phyloP scores from a whole-genome alignment of 257 asterid species.

The Voacanga thouarsii region DNA sequence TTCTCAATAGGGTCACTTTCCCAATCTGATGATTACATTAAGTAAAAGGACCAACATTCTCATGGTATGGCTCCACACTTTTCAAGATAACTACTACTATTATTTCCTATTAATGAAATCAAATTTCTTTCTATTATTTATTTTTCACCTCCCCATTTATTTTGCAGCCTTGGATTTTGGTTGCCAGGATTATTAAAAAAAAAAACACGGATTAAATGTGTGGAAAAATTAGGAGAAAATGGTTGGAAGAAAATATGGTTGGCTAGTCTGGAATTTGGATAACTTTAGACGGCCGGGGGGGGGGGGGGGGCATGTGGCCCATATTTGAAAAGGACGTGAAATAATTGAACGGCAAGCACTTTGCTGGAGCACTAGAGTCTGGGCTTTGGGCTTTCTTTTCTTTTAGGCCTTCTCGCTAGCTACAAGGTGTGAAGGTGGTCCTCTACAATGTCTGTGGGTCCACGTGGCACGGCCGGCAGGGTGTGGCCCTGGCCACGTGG shows the following conservation, averaged over 20 bases:
- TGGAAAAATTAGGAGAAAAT: slow-evolving; percentile 16
- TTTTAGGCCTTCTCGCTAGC: neutral
- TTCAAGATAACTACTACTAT: slow-evolving; percentile 14
- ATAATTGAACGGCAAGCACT: slow-evolving; percentile 32
- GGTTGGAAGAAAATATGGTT: neutral
- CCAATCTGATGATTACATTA: slow-evolving; percentile 50
- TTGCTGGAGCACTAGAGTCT: slow-evolving; percentile 13
- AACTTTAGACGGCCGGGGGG: slow-evolving; percentile 20
- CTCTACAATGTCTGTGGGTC: slow-evolving; percentile 36
- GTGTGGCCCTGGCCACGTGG: slow-evolving; percentile 74
- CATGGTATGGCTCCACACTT: slow-evolving; percentile 80
- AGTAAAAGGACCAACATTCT: slow-evolving; percentile 77
- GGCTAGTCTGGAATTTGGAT: slow-evolving; percentile 37
- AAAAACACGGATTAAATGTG: no score
- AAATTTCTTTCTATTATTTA: neutral
- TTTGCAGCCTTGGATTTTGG: neutral
- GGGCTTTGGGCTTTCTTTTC: slow-evolving; percentile 14
- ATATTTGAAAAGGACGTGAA: slow-evolving; percentile 53
- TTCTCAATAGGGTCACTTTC: slow-evolving; percentile 76
- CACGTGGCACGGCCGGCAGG: slow-evolving; percentile 70
- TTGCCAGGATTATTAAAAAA: neutral
- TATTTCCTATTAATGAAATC: neutral
- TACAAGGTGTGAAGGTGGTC: slow-evolving; percentile 48
- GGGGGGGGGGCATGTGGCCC: slow-evolving; percentile 40
- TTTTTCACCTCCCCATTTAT: no score